Percentiles rank a stretch among this genome's conserved stretches.
Evolutionary conservation across 352 stramenopile genomes (phyloP).

Genomic region (Pythium biforme): DNA sequence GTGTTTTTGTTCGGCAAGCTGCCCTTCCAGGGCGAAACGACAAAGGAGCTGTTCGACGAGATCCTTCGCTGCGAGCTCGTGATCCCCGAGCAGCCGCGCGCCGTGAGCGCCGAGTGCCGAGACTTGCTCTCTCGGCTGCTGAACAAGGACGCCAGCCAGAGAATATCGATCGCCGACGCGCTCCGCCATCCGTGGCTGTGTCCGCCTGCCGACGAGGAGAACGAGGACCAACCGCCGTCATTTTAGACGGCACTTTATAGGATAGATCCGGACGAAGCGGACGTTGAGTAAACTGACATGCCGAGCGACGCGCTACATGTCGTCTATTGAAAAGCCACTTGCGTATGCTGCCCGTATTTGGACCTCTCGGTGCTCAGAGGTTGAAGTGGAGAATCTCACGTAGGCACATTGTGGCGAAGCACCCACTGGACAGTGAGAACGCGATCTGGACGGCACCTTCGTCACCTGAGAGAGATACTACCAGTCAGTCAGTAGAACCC

Average conservation of each 20-base stretch:
- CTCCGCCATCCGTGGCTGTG: conserved; percentile 64
- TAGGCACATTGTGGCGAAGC: conserved; percentile 80
- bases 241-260: conserved; percentile 42
- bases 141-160: conserved; percentile 42
- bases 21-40: conserved; percentile 72
- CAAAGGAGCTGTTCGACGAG: conserved; percentile 80
- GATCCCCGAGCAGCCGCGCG: conserved; percentile 24
- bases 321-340: no score
- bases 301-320: no score
- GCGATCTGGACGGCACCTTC: conserved; percentile 29
- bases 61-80: conserved; percentile 49
- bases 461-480: neutral
- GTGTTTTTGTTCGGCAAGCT: conserved; percentile 83
- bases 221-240: conserved; percentile 47
- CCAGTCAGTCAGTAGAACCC: neutral
- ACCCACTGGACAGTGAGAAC: conserved; percentile 62
- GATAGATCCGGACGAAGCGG: no score
- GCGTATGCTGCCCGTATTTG: no score
- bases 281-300: no score
- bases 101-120: conserved; percentile 31
- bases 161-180: conserved; percentile 53
- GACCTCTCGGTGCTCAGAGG: no score
- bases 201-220: conserved; percentile 38
- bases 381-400: conserved; percentile 59
- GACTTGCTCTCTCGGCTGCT: conserved; percentile 59